phyloP scores from a whole-genome alignment of 371 early-diverging fungal species.

The Mucor racemosus region DNA sequence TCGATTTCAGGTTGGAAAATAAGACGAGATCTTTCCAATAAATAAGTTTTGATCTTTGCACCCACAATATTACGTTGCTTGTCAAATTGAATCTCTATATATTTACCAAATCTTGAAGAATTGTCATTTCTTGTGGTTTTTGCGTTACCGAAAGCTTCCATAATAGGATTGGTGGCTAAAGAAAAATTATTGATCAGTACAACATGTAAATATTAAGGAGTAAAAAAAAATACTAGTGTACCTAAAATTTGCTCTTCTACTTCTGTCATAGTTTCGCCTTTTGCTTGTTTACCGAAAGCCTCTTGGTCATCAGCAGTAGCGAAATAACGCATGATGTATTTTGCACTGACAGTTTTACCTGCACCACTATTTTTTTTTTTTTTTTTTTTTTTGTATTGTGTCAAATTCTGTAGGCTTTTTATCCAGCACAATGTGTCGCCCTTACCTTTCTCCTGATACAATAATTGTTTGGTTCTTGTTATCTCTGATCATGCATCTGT shows the following conservation, averaged over 20 bases:
- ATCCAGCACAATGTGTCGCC: neutral
- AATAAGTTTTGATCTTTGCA: slow-evolving; percentile 95
- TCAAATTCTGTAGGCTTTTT: neutral
- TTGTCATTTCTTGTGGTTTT: slow-evolving; percentile 99
- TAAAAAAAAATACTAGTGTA: slow-evolving; percentile 14
- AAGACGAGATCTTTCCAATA: slow-evolving; percentile 96
- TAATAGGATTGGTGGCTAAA: slow-evolving; percentile 95
- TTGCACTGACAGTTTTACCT: slow-evolving; percentile 96
- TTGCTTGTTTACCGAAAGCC: slow-evolving; percentile 38
- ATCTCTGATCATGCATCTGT: slow-evolving; percentile 92
- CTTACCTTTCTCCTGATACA: slow-evolving; percentile 95
- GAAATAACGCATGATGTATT: slow-evolving; percentile 98
- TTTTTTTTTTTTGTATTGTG: neutral
- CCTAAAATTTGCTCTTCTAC: slow-evolving; percentile 83
- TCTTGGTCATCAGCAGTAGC: slow-evolving; percentile 85
- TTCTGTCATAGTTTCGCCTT: slow-evolving; percentile 67
- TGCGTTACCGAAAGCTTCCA: slow-evolving; percentile 99
- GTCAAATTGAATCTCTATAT: slow-evolving; percentile 92
- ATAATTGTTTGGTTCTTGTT: slow-evolving; percentile 96
- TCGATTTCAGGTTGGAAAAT: slow-evolving; percentile 94
- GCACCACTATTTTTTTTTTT: slow-evolving; percentile 67
- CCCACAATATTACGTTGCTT: slow-evolving; percentile 87
- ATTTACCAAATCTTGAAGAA: slow-evolving; percentile 99
- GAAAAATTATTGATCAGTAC: neutral
- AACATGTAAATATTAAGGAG: neutral